Evolutionary conservation across 2,329 filamentous ascomycete species (phyloP), one percentile per base, ranked within the genome.

Genomic region (Ophiostoma sp.): DNA sequence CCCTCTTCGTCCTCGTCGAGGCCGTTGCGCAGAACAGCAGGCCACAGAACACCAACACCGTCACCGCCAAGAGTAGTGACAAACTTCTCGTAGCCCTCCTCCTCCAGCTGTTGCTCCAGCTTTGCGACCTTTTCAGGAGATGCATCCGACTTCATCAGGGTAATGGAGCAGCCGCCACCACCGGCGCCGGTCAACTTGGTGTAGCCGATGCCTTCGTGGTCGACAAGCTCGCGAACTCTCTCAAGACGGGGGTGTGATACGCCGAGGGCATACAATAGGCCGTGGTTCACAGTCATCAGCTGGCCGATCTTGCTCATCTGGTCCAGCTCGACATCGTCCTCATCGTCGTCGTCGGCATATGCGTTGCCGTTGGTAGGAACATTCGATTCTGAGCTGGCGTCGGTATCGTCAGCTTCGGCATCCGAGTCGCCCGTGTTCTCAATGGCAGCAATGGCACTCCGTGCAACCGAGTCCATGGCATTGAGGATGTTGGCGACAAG

Each of bases 111-210:
- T 54, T 82, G 77, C 74, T 94, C 87, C 20, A 98, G 81, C 11
- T 83, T 81, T 33, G 82, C 79, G 36, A 96, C 80, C 75, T 86
- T 86, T 72, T 86, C 81, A 20, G 78, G 75, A 7, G 86, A 77
- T 1, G 86, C 82, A 39, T 86, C 87, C 0, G 92, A 91, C 73
- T 90, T 90, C 67, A 99, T 83, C 4, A 99, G 83, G 0, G 94
- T 96, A 75, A 99, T 98, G 3, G 94, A 94, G 79, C 96, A 98
- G 2, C 95, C 95, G 70, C 95, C 96, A 15, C 95, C 96, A 31
- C 95, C 95, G 1, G 95, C 95, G 44, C 95, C 95, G 0, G 95
- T 99, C 71, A 99, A 85, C 79, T 99, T 99, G 15, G 95, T 97
- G 94, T 94, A 99, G 39, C 95, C 95, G 70, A 97, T 91, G 57